Evolutionary conservation across 257 asterid species (phyloP).

Genomic region (Eustoma russellianum): DNA sequence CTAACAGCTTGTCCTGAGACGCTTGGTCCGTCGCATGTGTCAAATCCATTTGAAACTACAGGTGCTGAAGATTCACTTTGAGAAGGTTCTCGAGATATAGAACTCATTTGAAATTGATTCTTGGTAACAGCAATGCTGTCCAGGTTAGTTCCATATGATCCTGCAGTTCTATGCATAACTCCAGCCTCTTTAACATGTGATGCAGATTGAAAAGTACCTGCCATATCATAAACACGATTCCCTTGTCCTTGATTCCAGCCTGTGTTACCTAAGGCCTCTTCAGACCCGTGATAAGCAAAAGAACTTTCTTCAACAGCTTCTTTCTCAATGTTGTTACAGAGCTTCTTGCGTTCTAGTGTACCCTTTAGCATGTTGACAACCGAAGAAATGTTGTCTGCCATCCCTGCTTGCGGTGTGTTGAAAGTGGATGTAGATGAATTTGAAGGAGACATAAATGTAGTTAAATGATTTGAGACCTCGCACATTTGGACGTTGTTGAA

Average conservation of each 20-base stretch:
- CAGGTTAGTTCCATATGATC: slow-evolving; percentile 30
- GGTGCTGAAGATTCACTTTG: slow-evolving; percentile 78
- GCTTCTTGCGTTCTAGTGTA: slow-evolving; percentile 42
- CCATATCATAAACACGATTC: slow-evolving; percentile 27
- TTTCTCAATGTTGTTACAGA: slow-evolving; percentile 6
- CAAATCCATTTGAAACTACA: slow-evolving; percentile 42
- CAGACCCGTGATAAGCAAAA: slow-evolving; percentile 35
- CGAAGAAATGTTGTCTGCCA: slow-evolving; percentile 54
- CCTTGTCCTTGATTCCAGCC: slow-evolving; percentile 26
- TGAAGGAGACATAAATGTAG: slow-evolving; percentile 26
- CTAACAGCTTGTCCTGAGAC: slow-evolving; percentile 51
- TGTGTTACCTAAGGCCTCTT: slow-evolving; percentile 19
- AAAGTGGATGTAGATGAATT: slow-evolving; percentile 50
- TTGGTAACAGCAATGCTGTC: slow-evolving; percentile 37
- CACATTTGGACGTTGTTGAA: slow-evolving; percentile 12
- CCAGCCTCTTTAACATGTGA: slow-evolving; percentile 13
- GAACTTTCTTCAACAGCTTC: slow-evolving; percentile 33
- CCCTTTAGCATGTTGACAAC: slow-evolving; percentile 92
- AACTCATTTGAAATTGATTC: slow-evolving; percentile 35
- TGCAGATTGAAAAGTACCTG: slow-evolving; percentile 29
- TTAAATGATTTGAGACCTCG: slow-evolving; percentile 16
- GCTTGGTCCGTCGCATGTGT: slow-evolving; percentile 52
- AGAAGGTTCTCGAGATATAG: slow-evolving; percentile 56
- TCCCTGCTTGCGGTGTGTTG: slow-evolving; percentile 35
- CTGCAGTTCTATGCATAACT: slow-evolving; percentile 33